Evolutionary conservation across 2,329 filamentous ascomycete genomes (phyloP).

Genomic region (Capronia epimyces): DNA sequence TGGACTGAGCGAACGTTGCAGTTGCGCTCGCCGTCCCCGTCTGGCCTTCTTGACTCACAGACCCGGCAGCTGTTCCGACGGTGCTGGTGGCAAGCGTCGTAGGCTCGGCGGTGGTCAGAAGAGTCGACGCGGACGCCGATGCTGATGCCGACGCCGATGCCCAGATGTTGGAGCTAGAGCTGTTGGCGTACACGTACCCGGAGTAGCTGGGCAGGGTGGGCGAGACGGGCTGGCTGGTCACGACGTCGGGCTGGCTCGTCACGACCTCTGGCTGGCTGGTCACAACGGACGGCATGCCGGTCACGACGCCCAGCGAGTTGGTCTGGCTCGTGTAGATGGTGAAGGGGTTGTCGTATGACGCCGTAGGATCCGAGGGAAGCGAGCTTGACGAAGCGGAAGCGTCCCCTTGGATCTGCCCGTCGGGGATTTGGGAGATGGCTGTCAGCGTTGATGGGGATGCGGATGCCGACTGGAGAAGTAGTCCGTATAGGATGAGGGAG

Average conservation of each 20-base stretch:
- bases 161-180: neutral
- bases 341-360: slow-evolving; percentile 39
- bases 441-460: slow-evolving; percentile 1
- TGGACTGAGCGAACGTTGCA: slow-evolving; percentile 33
- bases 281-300: slow-evolving; percentile 40
- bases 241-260: slow-evolving; percentile 33
- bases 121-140: slow-evolving; percentile 24
- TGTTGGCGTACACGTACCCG: slow-evolving; percentile 20
- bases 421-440: slow-evolving; percentile 17
- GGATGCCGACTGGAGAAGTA: neutral
- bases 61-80: slow-evolving; percentile 21
- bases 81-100: slow-evolving; percentile 30
- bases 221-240: slow-evolving; percentile 33
- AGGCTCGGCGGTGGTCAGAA: neutral
- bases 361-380: slow-evolving; percentile 7
- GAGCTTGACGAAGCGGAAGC: neutral
- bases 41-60: slow-evolving; percentile 4
- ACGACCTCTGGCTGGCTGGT: slow-evolving; percentile 34
- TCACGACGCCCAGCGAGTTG: slow-evolving; percentile 47
- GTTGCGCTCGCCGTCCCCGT: slow-evolving; percentile 18
- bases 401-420: slow-evolving; percentile 22
- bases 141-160: slow-evolving; percentile 30
- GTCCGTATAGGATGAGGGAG: slow-evolving; percentile 4
- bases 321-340: slow-evolving; percentile 45
- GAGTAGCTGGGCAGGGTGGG: slow-evolving; percentile 34